Evolutionary conservation across 176 grass and related monocot genomes (phyloP).

Genomic region (Dactylis glomerata): DNA sequence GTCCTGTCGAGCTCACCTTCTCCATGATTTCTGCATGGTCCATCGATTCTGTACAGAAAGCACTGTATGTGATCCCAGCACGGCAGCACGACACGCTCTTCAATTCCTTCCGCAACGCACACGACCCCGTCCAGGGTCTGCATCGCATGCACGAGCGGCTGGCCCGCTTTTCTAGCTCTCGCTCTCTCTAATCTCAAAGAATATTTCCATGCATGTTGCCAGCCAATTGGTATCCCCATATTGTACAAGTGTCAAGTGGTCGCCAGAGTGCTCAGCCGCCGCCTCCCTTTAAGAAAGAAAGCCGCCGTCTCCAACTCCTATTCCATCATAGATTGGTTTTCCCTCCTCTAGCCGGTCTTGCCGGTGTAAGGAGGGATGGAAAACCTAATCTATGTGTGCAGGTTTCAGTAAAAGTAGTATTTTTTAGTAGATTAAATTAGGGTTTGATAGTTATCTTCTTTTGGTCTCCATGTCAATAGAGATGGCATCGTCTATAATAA

Average conservation of each 20-base stretch:
- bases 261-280: no score
- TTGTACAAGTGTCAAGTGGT: neutral
- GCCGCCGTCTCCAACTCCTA: no score
- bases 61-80: neutral
- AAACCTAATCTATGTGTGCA: no score
- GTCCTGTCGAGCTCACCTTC: slow-evolving; percentile 11
- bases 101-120: neutral
- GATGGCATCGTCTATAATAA: no score
- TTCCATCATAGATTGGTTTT: no score
- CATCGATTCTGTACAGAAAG: neutral
- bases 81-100: slow-evolving; percentile 10
- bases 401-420: no score
- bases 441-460: no score
- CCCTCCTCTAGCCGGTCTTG: no score
- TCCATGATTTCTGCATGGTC: slow-evolving; percentile 21
- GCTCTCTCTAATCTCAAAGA: neutral
- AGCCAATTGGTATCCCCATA: neutral
- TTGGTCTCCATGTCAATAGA: no score
- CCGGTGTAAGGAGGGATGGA: no score
- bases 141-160: slow-evolving; percentile 9
- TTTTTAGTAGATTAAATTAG: no score
- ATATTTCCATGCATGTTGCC: slow-evolving; percentile 3
- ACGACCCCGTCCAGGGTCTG: neutral
- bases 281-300: no score
- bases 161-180: neutral